Percentiles rank a stretch among this genome's conserved stretches.
phyloP scores from a whole-genome alignment of 306 rosid species.

The Oxytropis ochrocephala region DNA sequence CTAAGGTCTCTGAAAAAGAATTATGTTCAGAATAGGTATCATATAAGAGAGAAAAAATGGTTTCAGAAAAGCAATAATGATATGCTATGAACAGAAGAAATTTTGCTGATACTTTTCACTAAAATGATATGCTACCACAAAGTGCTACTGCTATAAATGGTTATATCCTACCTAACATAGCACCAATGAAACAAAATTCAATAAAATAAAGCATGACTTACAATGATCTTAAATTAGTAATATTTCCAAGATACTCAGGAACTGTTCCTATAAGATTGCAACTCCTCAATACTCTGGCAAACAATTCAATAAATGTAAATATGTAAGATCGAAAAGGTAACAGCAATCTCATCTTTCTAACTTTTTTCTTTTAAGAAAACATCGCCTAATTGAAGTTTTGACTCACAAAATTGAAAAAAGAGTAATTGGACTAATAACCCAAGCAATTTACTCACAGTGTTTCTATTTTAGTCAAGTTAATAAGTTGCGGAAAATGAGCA shows the following conservation, averaged over 20 bases:
- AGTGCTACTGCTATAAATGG: background rate
- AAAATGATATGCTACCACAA: background rate
- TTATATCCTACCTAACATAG: background rate
- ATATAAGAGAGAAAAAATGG: background rate
- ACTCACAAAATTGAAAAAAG: background rate
- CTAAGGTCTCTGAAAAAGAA: conserved; percentile 30
- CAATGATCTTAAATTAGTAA: conserved; percentile 40
- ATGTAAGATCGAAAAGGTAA: background rate
- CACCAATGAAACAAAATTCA: background rate
- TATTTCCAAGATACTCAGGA: conserved; percentile 34
- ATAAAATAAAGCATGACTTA: conserved; percentile 22
- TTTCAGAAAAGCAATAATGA: background rate
- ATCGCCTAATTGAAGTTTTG: background rate
- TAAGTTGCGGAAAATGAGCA: conserved; percentile 42
- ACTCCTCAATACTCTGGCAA: conserved; percentile 32
- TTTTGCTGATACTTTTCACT: background rate
- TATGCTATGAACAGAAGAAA: background rate
- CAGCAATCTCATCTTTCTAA: background rate
- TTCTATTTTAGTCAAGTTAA: conserved; percentile 26
- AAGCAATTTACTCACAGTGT: conserved; percentile 41
- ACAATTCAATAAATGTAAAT: background rate
- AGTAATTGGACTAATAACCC: background rate
- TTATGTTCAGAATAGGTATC: background rate
- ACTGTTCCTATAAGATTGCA: conserved; percentile 31
- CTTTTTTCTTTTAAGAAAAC: background rate